phyloP scores from a whole-genome alignment of 352 stramenopile species.

The Phytophthora sojae region DNA sequence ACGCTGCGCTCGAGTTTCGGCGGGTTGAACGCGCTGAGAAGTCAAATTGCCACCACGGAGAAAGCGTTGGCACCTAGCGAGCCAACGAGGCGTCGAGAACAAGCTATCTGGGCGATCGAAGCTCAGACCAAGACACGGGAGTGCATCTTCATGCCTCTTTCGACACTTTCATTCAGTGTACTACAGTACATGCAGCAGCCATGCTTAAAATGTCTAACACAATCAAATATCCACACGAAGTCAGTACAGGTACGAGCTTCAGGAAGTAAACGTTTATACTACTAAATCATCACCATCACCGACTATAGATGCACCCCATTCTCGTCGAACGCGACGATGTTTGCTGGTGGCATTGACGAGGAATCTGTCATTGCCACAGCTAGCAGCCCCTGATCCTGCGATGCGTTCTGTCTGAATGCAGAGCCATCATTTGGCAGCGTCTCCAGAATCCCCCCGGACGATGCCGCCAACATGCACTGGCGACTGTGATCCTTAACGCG shows the following conservation, averaged over 20 bases:
- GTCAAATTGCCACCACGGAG: background rate
- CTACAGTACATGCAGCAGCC: background rate
- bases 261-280: background rate
- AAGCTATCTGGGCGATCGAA: background rate
- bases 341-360: conserved; percentile 6
- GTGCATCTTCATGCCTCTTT: too few relatives aligned
- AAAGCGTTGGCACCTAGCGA: background rate
- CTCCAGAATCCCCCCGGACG: background rate
- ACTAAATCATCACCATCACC: background rate
- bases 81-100: background rate
- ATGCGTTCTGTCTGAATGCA: conserved; percentile 1
- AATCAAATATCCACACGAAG: background rate
- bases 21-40: background rate
- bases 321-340: conserved; percentile 18
- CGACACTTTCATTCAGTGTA: too few relatives aligned
- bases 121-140: background rate
- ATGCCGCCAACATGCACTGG: conserved; percentile 22
- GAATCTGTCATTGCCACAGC: background rate
- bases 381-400: background rate
- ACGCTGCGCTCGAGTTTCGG: background rate
- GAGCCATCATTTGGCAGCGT: background rate
- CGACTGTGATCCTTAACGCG: conserved; percentile 71
- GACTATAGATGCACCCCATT: conserved; percentile 28
- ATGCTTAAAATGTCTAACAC: background rate
- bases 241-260: too few relatives aligned